These are phyloP conservation scores for Boechera divaricarpa DNA, from an alignment of 345 rosid genomes.

Conservation along the genomic window DNA sequence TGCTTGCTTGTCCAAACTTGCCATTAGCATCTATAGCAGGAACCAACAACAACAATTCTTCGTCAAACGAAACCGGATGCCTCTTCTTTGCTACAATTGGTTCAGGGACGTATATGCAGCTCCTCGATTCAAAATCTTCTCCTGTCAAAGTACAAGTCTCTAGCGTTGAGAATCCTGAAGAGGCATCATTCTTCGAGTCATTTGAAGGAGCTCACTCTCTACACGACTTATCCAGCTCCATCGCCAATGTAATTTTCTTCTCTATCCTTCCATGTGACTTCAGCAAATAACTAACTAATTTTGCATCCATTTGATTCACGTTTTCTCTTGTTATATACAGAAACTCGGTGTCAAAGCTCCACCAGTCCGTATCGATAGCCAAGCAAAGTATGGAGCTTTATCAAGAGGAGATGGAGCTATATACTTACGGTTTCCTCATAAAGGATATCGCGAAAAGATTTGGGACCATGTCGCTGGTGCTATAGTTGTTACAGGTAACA, in stretches of 20 bases:
- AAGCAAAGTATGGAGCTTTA: slow-evolving; percentile 90
- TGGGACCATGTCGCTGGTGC: slow-evolving; percentile 99
- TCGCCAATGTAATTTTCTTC: slow-evolving; percentile 59
- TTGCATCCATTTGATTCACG: not conserved
- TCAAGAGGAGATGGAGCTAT: slow-evolving; percentile 97
- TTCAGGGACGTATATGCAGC: slow-evolving; percentile 84
- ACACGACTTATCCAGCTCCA: slow-evolving; percentile 72
- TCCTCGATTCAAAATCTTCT: slow-evolving; percentile 57
- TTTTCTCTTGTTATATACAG: slow-evolving; percentile 48
- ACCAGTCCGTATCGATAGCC: slow-evolving; percentile 94
- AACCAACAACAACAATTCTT: slow-evolving; percentile 38
- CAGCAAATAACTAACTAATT: not conserved
- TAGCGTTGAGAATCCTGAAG: slow-evolving; percentile 73
- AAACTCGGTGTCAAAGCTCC: slow-evolving; percentile 95
- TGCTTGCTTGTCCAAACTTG: slow-evolving; percentile 94
- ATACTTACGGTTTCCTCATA: slow-evolving; percentile 77
- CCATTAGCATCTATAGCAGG: slow-evolving; percentile 62
- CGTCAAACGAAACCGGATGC: slow-evolving; percentile 62
- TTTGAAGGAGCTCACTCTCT: slow-evolving; percentile 86
- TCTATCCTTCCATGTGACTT: slow-evolving; percentile 15
- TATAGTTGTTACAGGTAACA: slow-evolving; percentile 84
- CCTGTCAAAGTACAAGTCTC: slow-evolving; percentile 76
- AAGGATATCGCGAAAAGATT: slow-evolving; percentile 93
- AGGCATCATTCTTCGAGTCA: slow-evolving; percentile 92
- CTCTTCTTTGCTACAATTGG: slow-evolving; percentile 81